A percentile compares a stretch with the other conserved stretches of the same genome.
These are phyloP conservation scores for Strobilomyces dryophilus DNA, from an alignment of 768 basidiomycete genomes.

Conservation along the genomic window DNA sequence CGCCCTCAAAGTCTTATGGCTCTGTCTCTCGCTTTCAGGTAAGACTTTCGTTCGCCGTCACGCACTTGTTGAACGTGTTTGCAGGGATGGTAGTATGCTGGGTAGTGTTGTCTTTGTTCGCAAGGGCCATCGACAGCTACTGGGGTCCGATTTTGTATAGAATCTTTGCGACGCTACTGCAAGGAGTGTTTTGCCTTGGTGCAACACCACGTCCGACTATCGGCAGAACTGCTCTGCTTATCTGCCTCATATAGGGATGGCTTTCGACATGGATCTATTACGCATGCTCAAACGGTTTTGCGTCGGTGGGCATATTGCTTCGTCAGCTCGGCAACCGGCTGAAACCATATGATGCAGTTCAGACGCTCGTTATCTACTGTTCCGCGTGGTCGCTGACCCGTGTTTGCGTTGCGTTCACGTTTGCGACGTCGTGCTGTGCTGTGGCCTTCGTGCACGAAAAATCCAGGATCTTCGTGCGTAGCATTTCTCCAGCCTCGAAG, in stretches of 20 bases:
- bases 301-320: slow-evolving; percentile 35
- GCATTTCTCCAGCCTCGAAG: background rate
- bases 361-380: slow-evolving; percentile 35
- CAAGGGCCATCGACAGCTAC: slow-evolving; percentile 37
- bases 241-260: slow-evolving; percentile 42
- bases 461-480: slow-evolving; percentile 21
- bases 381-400: slow-evolving; percentile 44
- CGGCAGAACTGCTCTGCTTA: background rate
- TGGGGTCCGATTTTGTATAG: slow-evolving; percentile 51
- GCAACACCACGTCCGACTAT: slow-evolving; percentile 6
- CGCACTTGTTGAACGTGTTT: background rate
- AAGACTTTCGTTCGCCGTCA: background rate
- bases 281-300: slow-evolving; percentile 59
- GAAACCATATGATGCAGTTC: slow-evolving; percentile 13
- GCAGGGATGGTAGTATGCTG: slow-evolving; percentile 51
- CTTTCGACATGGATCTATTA: slow-evolving; percentile 59
- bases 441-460: slow-evolving; percentile 30
- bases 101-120: slow-evolving; percentile 44
- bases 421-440: slow-evolving; percentile 47
- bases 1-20: slow-evolving; percentile 55
- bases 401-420: slow-evolving; percentile 39
- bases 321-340: slow-evolving; percentile 2
- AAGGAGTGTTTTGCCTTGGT: slow-evolving; percentile 61
- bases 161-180: slow-evolving; percentile 46
- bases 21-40: slow-evolving; percentile 54